Evolutionary conservation across 176 grass and related monocot species (phyloP), one percentile per base, ranked within the genome.

Genomic region (Zoysia japonica): DNA sequence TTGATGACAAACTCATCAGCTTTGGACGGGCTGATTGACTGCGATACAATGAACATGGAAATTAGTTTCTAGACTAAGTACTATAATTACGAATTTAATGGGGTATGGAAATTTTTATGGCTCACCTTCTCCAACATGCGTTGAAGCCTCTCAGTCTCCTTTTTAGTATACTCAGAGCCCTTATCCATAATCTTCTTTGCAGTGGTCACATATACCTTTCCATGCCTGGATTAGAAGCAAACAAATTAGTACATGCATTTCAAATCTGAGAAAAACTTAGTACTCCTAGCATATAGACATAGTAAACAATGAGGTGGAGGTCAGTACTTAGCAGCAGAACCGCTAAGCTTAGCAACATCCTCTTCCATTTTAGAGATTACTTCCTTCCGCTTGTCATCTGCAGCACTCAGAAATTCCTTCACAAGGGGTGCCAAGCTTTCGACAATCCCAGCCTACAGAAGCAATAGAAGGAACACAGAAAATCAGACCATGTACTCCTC

Each of bases 1-100:
- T 98, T 98, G 82, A 98, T 89, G 84, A 85, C 7, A 44, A 98
- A 98, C 51, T 98, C 90, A 47, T 98, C 96, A 5, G 96, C 90
- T 83, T 98, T 98, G 61, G 86, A 75, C 65, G 92, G 72, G 38
- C 82, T 93, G 88, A 98, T 89, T 2, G 96, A 87, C 96, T 98
- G 83, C 47, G 39, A 68, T 51, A 68, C 6, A 28, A 62, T 79
- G 44, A 79, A 61, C n/a, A 72, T 69, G 19, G 10, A 77, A 77
- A 70, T 89, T 77, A 82, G 72, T 5, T 53, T 20, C 11, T 43
- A 70, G n/a, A 49, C 13, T 15, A 47, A 55, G 46, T 80, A 80
- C 39, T n/a, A 85, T 63, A 37, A 65, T 44, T 36, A 46, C n/a
- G 3, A 50, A 81, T 57, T 40, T 19, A 66, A 71, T 52, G 16